Evolutionary conservation across 331 rosid genomes (phyloP).

Genomic region (Arachis monticola): DNA sequence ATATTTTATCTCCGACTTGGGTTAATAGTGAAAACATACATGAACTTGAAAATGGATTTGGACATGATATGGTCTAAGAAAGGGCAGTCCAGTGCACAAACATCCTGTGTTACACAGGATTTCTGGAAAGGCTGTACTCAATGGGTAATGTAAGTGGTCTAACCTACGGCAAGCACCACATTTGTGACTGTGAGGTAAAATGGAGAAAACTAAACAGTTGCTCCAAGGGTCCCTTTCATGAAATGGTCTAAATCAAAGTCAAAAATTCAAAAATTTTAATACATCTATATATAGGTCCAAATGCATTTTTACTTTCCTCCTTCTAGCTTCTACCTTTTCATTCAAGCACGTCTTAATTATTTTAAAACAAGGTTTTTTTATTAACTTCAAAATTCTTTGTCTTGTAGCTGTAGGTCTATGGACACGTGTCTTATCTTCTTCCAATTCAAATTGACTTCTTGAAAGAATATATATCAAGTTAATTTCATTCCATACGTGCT

Average conservation of each 20-base stretch:
- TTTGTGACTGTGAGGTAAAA: no score
- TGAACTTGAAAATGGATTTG: not conserved
- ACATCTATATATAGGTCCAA: not conserved
- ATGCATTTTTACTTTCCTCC: slow-evolving; percentile 4
- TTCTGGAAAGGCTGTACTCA: no score
- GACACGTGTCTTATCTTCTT: slow-evolving; percentile 14
- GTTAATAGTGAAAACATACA: not conserved
- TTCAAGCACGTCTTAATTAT: slow-evolving; percentile 7
- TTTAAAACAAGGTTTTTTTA: slow-evolving; percentile 1
- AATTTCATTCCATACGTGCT: not conserved
- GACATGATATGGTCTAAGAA: no score
- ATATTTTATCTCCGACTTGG: not conserved
- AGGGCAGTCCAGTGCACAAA: no score
- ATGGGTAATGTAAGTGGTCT: no score
- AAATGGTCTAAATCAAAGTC: not conserved
- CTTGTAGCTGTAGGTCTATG: not conserved
- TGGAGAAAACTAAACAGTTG: no score
- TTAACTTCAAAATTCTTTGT: slow-evolving; percentile 20
- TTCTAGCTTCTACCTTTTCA: slow-evolving; percentile 3
- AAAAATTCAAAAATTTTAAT: not conserved
- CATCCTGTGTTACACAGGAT: no score
- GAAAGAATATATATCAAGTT: slow-evolving; percentile 4
- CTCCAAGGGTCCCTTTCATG: no score
- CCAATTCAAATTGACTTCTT: slow-evolving; percentile 3
- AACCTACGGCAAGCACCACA: no score